Conservation (phyloP, 2,329 filamentous ascomycete genomes). For the Tolypocladium pustulatum region DNA sequence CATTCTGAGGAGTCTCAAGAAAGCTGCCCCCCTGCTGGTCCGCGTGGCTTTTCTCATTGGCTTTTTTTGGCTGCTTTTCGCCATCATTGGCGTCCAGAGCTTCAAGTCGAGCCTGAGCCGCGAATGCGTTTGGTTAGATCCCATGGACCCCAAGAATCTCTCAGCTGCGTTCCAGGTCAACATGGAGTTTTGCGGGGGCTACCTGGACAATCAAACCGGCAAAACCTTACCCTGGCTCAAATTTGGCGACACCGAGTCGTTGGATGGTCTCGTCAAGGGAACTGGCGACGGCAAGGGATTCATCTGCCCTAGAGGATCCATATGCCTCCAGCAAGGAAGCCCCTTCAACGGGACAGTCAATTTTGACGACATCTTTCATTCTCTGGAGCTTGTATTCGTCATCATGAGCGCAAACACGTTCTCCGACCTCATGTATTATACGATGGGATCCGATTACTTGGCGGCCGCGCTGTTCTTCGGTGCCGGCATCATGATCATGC, state of each 20-base stretch:
- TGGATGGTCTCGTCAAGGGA: slow-evolving; percentile 39
- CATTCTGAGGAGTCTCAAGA: slow-evolving; percentile 89
- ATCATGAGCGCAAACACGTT: slow-evolving; percentile 99
- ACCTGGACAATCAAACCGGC: slow-evolving; percentile 52
- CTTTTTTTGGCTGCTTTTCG: slow-evolving; percentile 97
- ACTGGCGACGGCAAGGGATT: slow-evolving; percentile 64
- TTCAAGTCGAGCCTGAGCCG: slow-evolving; percentile 78
- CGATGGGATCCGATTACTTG: slow-evolving; percentile 84
- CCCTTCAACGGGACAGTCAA: slow-evolving; percentile 80
- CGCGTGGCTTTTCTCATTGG: slow-evolving; percentile 89
- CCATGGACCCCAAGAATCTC: slow-evolving; percentile 42
- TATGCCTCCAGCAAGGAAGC: slow-evolving; percentile 69
- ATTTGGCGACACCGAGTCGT: slow-evolving; percentile 20
- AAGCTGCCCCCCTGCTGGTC: slow-evolving; percentile 81
- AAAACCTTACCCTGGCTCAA: slow-evolving; percentile 55
- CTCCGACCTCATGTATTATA: slow-evolving; percentile 87
- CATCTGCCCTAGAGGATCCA: slow-evolving; percentile 72
- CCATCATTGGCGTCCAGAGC: slow-evolving; percentile 91
- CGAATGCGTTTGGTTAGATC: slow-evolving; percentile 69
- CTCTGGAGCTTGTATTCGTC: slow-evolving; percentile 88
- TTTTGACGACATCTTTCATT: slow-evolving; percentile 91
- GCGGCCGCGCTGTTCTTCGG: slow-evolving; percentile 70
- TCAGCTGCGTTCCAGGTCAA: slow-evolving; percentile 49
- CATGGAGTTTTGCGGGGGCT: slow-evolving; percentile 78
- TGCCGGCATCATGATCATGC: slow-evolving; percentile 76